phyloP scores from a whole-genome alignment of 192 early-diverging fungal species.

The Backusella liffmaniae region DNA sequence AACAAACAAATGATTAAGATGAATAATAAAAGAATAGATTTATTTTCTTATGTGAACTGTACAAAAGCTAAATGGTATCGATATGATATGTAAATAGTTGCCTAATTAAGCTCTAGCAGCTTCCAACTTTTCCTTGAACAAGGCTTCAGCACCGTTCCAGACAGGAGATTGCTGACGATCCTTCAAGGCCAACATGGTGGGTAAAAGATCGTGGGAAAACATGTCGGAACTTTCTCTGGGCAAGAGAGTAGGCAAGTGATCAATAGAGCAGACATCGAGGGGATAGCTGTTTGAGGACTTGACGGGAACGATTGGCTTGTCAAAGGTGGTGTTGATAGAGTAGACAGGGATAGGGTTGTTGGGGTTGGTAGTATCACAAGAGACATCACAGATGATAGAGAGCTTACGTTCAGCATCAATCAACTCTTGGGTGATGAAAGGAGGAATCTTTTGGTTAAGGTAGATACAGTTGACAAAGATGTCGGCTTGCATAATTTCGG shows the following conservation, averaged over 20 bases:
- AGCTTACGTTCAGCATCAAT: conserved; percentile 69
- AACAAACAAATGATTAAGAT: background rate
- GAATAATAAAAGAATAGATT: background rate
- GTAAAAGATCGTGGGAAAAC: conserved; percentile 85
- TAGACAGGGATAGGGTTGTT: conserved; percentile 98
- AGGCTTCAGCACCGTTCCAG: conserved; percentile 81
- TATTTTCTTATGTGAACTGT: background rate
- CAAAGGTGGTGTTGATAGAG: conserved; percentile 89
- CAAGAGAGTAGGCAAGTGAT: conserved; percentile 93
- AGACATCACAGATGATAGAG: conserved; percentile 89
- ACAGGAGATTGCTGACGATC: conserved; percentile 65
- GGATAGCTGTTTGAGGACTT: conserved; percentile 60
- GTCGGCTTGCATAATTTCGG: conserved; percentile 82
- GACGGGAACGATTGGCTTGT: conserved; percentile 81
- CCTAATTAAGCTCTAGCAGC: conserved; percentile 28
- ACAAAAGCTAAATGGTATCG: conserved; percentile 3
- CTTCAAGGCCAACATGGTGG: conserved; percentile 73
- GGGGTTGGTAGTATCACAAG: conserved; percentile 96
- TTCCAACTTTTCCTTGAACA: conserved; percentile 81
- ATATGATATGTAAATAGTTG: background rate
- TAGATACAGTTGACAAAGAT: conserved; percentile 99
- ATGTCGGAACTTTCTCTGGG: conserved; percentile 90
- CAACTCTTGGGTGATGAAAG: conserved; percentile 87
- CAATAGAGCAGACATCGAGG: conserved; percentile 92
- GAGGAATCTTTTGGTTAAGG: conserved; percentile 86